These are phyloP conservation scores for Macrolepiota fuliginosa DNA, from an alignment of 768 basidiomycete genomes.

Conservation along the genomic window DNA sequence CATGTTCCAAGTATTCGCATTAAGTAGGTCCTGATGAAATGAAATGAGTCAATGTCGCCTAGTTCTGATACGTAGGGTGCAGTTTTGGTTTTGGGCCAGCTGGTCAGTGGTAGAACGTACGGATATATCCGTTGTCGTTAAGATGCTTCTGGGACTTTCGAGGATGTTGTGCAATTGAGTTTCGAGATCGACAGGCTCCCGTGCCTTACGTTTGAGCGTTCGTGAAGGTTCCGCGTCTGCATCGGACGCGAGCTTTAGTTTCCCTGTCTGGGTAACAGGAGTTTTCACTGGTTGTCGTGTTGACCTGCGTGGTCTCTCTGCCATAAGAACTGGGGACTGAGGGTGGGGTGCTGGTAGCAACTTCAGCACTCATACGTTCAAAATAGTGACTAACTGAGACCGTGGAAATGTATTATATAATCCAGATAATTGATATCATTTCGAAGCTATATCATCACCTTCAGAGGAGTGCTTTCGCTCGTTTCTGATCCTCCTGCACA, in stretches of 20 bases:
- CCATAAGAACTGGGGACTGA: constrained; percentile 14
- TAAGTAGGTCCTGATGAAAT: constrained; percentile 45
- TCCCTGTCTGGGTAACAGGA: constrained; percentile 11
- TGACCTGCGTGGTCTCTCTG: constrained; percentile 30
- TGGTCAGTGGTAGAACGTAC: constrained; percentile 32
- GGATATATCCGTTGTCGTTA: constrained; percentile 47
- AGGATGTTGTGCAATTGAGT: constrained; percentile 38
- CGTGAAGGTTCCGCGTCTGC: constrained; percentile 12
- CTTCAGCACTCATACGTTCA: neutral
- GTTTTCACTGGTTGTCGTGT: constrained; percentile 18
- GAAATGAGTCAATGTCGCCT: constrained; percentile 22
- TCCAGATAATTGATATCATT: neutral
- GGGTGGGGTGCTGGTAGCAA: neutral
- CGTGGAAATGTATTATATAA: constrained; percentile 3
- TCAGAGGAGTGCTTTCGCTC: neutral
- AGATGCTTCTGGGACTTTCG: constrained; percentile 44
- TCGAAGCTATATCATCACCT: no score
- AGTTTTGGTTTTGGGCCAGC: constrained; percentile 3
- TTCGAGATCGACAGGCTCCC: constrained; percentile 26
- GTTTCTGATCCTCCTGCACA: constrained; percentile 3
- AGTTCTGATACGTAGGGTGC: constrained; percentile 9
- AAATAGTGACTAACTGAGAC: neutral
- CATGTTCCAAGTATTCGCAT: constrained; percentile 40
- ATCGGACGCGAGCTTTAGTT: constrained; percentile 9
- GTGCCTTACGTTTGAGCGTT: constrained; percentile 26